These are phyloP conservation scores for Glycine latifolia DNA, from an alignment of 306 rosid species.

Conservation along the genomic window DNA sequence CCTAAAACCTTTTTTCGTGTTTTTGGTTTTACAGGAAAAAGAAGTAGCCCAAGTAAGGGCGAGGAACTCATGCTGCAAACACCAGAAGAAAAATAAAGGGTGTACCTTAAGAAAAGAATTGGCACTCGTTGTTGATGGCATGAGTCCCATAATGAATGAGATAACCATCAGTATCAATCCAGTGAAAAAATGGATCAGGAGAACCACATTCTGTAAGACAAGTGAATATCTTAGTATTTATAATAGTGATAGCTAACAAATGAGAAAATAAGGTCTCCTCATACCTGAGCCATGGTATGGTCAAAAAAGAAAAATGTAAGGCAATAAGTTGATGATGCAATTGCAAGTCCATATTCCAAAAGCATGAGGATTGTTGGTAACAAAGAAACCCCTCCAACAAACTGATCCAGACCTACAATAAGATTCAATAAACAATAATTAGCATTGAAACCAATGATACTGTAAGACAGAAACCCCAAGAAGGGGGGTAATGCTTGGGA, in stretches of 20 bases:
- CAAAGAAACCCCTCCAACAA: constrained; percentile 84
- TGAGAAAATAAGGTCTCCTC: constrained; percentile 34
- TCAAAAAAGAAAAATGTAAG: constrained; percentile 92
- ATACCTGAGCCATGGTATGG: constrained; percentile 94
- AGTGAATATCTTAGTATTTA: constrained; percentile 44
- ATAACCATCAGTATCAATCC: constrained; percentile 92
- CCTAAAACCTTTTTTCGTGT: constrained; percentile 16
- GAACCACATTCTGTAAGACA: constrained; percentile 84
- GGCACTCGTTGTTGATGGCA: constrained; percentile 68
- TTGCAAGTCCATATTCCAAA: constrained; percentile 88
- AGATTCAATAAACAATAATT: constrained; percentile 34
- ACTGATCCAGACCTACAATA: constrained; percentile 85
- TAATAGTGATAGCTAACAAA: constrained; percentile 35
- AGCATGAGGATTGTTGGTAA: constrained; percentile 74
- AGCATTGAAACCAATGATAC: constrained; percentile 29
- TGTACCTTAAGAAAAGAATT: constrained; percentile 93
- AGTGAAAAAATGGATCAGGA: constrained; percentile 83
- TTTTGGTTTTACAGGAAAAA: neutral
- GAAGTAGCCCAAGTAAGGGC: constrained; percentile 1
- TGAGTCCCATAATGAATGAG: constrained; percentile 92
- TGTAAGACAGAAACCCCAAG: constrained; percentile 23
- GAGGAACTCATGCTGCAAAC: constrained; percentile 26
- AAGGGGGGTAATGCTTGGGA: constrained; percentile 11
- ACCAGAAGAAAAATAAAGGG: constrained; percentile 21
- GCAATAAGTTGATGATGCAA: constrained; percentile 93